Conservation (phyloP, 169 alveolate species). For the Cryptosporidium xiaoi region DNA sequence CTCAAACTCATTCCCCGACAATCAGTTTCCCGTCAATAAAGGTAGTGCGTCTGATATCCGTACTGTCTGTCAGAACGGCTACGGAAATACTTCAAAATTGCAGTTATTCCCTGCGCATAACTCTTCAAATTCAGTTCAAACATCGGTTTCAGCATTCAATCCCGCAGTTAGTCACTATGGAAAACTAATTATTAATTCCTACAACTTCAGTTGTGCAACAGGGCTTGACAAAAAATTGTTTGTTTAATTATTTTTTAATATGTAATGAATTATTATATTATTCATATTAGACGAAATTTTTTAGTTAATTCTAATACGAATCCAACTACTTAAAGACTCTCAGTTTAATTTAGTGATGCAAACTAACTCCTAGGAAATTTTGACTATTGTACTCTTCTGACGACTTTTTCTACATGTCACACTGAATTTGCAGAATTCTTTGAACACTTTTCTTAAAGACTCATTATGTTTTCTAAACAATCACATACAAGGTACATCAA, state of each 20-base stretch:
- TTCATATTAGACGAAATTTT: no score
- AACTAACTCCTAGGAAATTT: no score
- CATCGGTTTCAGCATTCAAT: constrained; percentile 22
- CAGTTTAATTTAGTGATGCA: no score
- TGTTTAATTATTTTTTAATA: constrained; percentile 24
- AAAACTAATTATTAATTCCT: constrained; percentile 36
- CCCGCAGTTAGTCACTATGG: constrained; percentile 61
- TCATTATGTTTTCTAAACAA: no score
- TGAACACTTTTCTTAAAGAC: no score
- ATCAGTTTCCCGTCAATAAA: background rate
- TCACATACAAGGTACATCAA: no score
- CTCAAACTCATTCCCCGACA: background rate
- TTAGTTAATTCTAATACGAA: no score
- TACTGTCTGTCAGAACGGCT: background rate
- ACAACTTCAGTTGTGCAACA: constrained; percentile 32
- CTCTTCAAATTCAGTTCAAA: background rate
- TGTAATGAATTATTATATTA: no score
- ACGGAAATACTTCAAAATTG: background rate
- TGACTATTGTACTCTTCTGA: no score
- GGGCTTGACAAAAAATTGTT: constrained; percentile 48
- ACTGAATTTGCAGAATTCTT: no score
- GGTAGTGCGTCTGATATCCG: background rate
- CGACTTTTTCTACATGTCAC: no score
- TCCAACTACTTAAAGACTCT: no score
- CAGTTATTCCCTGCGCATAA: background rate